These are phyloP conservation scores for Astrothelium macrocarpum DNA, from an alignment of 495 filamentous ascomycete genomes.

Conservation along the genomic window DNA sequence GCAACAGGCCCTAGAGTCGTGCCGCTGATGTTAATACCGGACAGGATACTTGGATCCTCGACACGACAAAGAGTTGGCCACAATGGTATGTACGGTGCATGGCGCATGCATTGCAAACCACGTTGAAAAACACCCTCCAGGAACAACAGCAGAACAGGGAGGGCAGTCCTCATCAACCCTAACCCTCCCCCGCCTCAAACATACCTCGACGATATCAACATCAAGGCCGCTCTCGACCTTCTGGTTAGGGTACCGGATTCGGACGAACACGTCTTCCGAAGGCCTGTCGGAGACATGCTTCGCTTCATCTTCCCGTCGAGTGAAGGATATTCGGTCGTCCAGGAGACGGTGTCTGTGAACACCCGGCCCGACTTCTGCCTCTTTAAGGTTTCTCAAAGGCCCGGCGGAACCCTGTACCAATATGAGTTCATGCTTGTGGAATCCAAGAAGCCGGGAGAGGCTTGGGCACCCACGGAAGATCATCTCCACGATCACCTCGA, in stretches of 20 bases:
- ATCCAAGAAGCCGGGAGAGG: slow-evolving; percentile 3
- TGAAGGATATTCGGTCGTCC: slow-evolving; percentile 13
- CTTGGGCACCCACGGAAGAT: slow-evolving; percentile 10
- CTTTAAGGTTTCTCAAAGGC: slow-evolving; percentile 10
- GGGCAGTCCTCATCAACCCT: slow-evolving; percentile 12
- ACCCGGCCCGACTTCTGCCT: slow-evolving; percentile 6
- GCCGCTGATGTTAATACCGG: neutral
- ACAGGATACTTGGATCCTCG: slow-evolving; percentile 10
- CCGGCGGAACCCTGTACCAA: slow-evolving; percentile 9
- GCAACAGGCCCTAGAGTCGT: neutral
- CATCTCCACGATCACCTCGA: slow-evolving; percentile 1
- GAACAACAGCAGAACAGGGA: slow-evolving; percentile 14
- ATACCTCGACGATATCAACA: slow-evolving; percentile 13
- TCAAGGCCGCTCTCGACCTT: slow-evolving; percentile 12
- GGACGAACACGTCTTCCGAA: slow-evolving; percentile 14
- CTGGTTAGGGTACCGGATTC: slow-evolving; percentile 13
- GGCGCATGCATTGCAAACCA: no score
- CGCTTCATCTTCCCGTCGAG: slow-evolving; percentile 10
- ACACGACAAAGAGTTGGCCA: slow-evolving; percentile 13
- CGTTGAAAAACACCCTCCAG: no score
- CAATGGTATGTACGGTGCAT: no score
- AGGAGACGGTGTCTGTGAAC: neutral
- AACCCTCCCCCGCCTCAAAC: slow-evolving; percentile 15
- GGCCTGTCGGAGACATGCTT: slow-evolving; percentile 14
- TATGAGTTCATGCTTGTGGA: slow-evolving; percentile 12